Evolutionary conservation across 768 basidiomycete genomes (phyloP).

Genomic region (Psilocybe cubensis): DNA sequence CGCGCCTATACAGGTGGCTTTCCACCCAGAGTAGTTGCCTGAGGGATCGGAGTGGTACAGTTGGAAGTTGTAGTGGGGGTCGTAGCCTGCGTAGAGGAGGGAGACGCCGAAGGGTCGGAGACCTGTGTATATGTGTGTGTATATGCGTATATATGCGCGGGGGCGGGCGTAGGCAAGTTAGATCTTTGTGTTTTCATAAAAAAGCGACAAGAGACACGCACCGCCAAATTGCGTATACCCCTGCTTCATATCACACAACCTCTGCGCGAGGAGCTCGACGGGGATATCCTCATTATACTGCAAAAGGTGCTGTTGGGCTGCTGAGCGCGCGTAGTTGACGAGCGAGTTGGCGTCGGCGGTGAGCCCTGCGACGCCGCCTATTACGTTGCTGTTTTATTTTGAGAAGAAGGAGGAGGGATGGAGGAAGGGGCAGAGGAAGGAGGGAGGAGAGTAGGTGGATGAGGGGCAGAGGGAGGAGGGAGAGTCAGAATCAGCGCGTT

Average conservation of each 20-base stretch:
- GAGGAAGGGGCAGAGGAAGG: not conserved
- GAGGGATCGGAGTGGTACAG: constrained; percentile 98
- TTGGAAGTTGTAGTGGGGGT: constrained; percentile 95
- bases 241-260: constrained; percentile 96
- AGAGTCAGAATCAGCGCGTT: no score
- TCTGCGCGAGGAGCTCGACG: constrained; percentile 92
- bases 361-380: constrained; percentile 93
- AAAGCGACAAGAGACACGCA: constrained; percentile 30
- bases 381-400: constrained; percentile 72
- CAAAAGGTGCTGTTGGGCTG: constrained; percentile 88
- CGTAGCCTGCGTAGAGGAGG: constrained; percentile 94
- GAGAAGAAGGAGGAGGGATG: constrained; percentile 4
- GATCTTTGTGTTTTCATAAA: no score
- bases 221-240: constrained; percentile 98
- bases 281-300: constrained; percentile 97
- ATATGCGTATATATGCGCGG: not conserved
- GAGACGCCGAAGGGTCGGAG: constrained; percentile 98
- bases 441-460: not conserved
- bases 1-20: constrained; percentile 98
- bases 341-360: constrained; percentile 98
- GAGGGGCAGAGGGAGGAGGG: not conserved
- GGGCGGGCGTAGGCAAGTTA: not conserved
- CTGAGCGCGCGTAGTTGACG: constrained; percentile 90
- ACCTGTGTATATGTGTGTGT: constrained; percentile 48
- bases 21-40: constrained; percentile 98